Evolutionary conservation across 768 basidiomycete species (phyloP).

Genomic region (Baorangia bicolor): DNA sequence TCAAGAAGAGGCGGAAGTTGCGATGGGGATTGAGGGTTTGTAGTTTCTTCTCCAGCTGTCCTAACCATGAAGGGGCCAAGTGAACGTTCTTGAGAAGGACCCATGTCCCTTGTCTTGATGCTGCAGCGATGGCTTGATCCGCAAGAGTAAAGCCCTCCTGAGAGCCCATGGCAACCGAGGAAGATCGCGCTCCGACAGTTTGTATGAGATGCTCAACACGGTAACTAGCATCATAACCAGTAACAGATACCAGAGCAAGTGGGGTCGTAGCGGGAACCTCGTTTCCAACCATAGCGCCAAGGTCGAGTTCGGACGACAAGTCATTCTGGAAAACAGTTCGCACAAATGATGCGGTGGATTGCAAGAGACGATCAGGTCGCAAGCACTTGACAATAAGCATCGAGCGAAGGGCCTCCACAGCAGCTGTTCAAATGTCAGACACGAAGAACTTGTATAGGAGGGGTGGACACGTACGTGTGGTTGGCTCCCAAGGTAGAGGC

Average conservation of each 20-base stretch:
- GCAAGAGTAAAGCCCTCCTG: constrained; percentile 96
- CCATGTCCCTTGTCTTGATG: constrained; percentile 93
- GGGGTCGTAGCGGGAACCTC: constrained; percentile 83
- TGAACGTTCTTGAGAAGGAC: constrained; percentile 98
- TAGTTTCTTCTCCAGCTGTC: constrained; percentile 93
- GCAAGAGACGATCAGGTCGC: constrained; percentile 87
- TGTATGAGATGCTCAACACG: constrained; percentile 86
- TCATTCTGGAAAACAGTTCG: constrained; percentile 76
- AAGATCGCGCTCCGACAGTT: constrained; percentile 71
- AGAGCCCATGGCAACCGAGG: constrained; percentile 97
- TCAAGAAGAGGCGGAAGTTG: constrained; percentile 95
- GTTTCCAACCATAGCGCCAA: constrained; percentile 71
- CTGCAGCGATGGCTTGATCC: constrained; percentile 92
- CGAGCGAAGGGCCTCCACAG: constrained; percentile 70
- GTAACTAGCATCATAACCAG: constrained; percentile 98
- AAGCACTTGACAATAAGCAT: constrained; percentile 86
- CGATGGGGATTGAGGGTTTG: constrained; percentile 88
- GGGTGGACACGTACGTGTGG: constrained; percentile 59
- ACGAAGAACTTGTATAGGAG: not conserved
- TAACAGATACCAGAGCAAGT: constrained; percentile 86
- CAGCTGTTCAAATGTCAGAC: constrained; percentile 44
- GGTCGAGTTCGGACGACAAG: constrained; percentile 75
- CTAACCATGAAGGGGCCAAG: constrained; percentile 93
- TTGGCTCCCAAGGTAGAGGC: constrained; percentile 77
- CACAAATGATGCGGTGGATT: constrained; percentile 77